Evolutionary conservation across 441 rosid species (phyloP).

Genomic region (Erodium chrysanthum): DNA sequence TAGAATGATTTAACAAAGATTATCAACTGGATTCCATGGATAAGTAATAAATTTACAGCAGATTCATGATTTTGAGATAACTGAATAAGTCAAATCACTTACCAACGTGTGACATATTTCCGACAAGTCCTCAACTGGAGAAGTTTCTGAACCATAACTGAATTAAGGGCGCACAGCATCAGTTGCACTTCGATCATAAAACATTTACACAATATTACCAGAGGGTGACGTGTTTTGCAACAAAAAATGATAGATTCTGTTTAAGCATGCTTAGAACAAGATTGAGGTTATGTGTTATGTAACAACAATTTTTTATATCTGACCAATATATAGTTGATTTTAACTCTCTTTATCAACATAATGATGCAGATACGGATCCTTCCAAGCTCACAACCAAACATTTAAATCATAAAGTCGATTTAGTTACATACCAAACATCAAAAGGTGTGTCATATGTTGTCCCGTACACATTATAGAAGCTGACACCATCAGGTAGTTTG

Average conservation of each 20-base stretch:
- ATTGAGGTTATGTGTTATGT: neutral
- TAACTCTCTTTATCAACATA: neutral
- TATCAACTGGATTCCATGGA: no score
- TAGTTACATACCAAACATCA: conserved; percentile 56
- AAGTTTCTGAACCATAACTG: conserved; percentile 72
- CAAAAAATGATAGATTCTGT: neutral
- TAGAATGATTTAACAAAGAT: no score
- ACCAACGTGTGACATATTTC: conserved; percentile 74
- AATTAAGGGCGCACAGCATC: conserved; percentile 16
- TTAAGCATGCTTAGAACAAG: neutral
- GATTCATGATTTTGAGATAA: neutral
- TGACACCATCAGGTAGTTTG: conserved; percentile 55
- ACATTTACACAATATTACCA: neutral
- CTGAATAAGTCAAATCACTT: conserved; percentile 25
- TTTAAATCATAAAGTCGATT: conserved; percentile 1
- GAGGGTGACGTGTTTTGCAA: no score
- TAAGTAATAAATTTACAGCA: neutral
- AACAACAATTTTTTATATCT: neutral
- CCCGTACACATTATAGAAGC: conserved; percentile 72
- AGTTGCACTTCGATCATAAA: neutral
- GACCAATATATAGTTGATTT: neutral
- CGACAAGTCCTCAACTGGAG: conserved; percentile 61
- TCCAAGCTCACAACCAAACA: neutral
- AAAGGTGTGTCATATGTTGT: conserved; percentile 68
- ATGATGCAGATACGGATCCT: neutral